Evolutionary conservation across 169 alveolate species (phyloP).

Genomic region (Plasmodium berghei): DNA sequence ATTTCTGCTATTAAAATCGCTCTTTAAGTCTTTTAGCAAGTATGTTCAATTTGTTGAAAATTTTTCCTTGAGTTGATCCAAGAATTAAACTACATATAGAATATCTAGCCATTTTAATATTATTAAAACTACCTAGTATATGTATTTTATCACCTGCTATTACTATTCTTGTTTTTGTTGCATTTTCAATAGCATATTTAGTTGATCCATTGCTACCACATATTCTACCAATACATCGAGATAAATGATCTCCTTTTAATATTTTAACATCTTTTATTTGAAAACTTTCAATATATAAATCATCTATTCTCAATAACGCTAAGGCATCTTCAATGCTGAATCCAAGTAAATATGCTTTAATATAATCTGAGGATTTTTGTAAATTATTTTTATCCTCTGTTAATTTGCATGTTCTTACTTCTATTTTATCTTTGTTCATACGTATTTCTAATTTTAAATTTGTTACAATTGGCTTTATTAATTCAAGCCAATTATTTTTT

Average conservation of each 20-base stretch:
- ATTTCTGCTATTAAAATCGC: slow-evolving; percentile 79
- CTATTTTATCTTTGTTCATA: slow-evolving; percentile 66
- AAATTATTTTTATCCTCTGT: slow-evolving; percentile 81
- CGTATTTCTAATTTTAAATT: slow-evolving; percentile 78
- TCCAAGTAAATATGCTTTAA: slow-evolving; percentile 98
- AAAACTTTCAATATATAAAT: slow-evolving; percentile 97
- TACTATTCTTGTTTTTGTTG: slow-evolving; percentile 99
- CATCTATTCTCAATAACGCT: slow-evolving; percentile 98
- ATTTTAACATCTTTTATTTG: slow-evolving; percentile 98
- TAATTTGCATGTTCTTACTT: slow-evolving; percentile 62
- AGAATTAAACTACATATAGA: slow-evolving; percentile 97
- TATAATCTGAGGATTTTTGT: slow-evolving; percentile 95
- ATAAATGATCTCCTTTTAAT: slow-evolving; percentile 97
- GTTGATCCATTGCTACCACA: slow-evolving; percentile 99
- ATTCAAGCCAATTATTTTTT: slow-evolving; percentile 74
- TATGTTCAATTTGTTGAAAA: slow-evolving; percentile 94
- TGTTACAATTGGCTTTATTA: slow-evolving; percentile 68
- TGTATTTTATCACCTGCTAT: slow-evolving; percentile 88
- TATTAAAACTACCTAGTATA: slow-evolving; percentile 92
- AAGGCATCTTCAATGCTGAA: slow-evolving; percentile 98
- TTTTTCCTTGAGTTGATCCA: slow-evolving; percentile 98
- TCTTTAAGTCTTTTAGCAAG: slow-evolving; percentile 94
- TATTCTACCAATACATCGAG: slow-evolving; percentile 98
- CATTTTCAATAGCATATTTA: slow-evolving; percentile 98
- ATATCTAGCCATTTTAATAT: slow-evolving; percentile 97